Evolutionary conservation across 2,329 filamentous ascomycete genomes (phyloP).

Genomic region (Aspergillus chevalieri): DNA sequence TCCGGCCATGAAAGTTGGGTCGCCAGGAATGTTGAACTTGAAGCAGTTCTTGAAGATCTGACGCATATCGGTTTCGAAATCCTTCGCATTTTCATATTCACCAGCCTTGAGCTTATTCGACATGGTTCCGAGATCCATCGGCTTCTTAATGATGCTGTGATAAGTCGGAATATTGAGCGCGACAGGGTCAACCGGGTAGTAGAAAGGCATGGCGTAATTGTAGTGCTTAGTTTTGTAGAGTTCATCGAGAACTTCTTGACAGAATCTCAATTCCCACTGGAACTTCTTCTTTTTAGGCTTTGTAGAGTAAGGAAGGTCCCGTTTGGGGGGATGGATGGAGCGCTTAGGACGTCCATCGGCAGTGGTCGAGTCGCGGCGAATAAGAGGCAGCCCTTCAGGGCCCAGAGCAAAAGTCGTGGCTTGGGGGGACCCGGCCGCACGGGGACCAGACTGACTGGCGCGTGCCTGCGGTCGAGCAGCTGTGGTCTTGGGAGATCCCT

Average conservation of each 20-base stretch:
- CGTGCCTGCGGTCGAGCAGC: conserved; percentile 44
- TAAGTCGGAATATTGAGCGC: conserved; percentile 91
- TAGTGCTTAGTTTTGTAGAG: conserved; percentile 68
- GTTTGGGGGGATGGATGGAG: conserved; percentile 86
- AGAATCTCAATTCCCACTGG: conserved; percentile 83
- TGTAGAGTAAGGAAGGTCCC: conserved; percentile 82
- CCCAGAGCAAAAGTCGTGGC: conserved; percentile 66
- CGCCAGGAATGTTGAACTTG: conserved; percentile 79
- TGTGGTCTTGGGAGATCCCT: conserved; percentile 37
- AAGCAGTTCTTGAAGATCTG: conserved; percentile 86
- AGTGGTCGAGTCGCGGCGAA: conserved; percentile 76
- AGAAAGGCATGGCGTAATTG: conserved; percentile 65
- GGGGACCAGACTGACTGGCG: conserved; percentile 36
- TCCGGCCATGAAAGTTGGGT: conserved; percentile 66
- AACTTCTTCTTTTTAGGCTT: conserved; percentile 89
- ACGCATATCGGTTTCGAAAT: conserved; percentile 76
- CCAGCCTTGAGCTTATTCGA: conserved; percentile 68
- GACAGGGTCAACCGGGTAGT: conserved; percentile 82
- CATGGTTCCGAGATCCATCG: conserved; percentile 90
- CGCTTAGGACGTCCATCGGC: conserved; percentile 80
- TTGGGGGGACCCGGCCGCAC: conserved; percentile 25
- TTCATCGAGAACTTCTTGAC: conserved; percentile 72
- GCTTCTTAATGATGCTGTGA: conserved; percentile 88
- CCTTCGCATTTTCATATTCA: conserved; percentile 73
- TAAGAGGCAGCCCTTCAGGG: conserved; percentile 70